Percentiles rank a stretch among this genome's conserved stretches.
Evolutionary conservation across 73 alveolate species (phyloP).

Genomic region (Paramecium primaurelia): DNA sequence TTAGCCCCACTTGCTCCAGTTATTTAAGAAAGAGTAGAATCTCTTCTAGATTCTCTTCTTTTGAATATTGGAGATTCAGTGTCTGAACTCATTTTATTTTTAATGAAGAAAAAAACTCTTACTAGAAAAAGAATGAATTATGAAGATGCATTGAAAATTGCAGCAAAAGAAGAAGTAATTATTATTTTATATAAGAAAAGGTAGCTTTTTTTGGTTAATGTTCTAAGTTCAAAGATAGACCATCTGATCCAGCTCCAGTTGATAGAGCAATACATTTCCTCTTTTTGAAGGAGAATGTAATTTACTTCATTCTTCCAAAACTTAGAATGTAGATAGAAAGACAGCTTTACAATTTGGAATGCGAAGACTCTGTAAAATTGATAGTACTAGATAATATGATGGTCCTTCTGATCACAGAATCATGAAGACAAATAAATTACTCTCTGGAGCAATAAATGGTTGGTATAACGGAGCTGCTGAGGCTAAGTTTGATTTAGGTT

Average conservation of each 20-base stretch:
- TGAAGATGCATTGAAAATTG: not conserved
- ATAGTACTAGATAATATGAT: not conserved
- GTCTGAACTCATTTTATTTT: not conserved
- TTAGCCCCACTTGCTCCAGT: not conserved
- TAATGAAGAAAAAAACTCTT: not conserved
- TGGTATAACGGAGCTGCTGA: constrained; percentile 26
- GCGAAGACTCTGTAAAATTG: constrained; percentile 29
- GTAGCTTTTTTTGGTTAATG: constrained; percentile 1
- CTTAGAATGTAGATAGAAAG: constrained; percentile 8
- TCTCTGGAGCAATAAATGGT: not conserved
- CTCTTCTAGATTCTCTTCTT: not conserved
- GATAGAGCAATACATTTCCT: constrained; percentile 28
- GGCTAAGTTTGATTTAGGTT: not conserved
- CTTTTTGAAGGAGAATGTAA: not conserved
- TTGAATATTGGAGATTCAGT: not conserved
- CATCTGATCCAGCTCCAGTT: not conserved
- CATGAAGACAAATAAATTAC: not conserved
- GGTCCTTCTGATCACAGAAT: constrained; percentile 7
- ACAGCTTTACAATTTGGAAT: constrained; percentile 7
- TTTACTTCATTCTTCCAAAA: not conserved
- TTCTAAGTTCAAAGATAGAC: not conserved
- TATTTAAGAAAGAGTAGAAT: not conserved
- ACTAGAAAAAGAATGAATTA: not conserved
- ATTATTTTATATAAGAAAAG: not conserved
- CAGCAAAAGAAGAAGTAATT: not conserved